A percentile compares a stretch with the other conserved stretches of the same genome.
Conservation (phyloP, 352 stramenopile species). For the Globisporangium apiculatum region DNA sequence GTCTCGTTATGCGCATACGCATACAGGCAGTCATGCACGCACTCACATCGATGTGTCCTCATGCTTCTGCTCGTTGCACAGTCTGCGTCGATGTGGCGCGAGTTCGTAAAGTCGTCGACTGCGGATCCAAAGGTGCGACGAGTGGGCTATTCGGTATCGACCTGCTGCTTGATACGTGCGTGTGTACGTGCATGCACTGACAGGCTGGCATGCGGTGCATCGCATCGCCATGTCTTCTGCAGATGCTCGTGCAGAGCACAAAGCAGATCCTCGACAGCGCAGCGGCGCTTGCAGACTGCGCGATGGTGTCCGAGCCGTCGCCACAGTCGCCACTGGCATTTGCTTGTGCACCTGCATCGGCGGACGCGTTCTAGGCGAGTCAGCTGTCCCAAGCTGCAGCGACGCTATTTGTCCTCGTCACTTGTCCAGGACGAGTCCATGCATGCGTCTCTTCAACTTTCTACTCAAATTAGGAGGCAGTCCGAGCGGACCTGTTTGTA, state of each 20-base stretch:
- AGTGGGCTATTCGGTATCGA: background rate
- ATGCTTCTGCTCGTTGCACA: background rate
- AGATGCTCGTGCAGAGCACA: conserved; percentile 32
- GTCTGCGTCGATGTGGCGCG: conserved; percentile 39
- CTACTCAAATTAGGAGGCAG: too few species aligned
- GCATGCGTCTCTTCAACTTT: too few species aligned
- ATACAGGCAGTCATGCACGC: background rate
- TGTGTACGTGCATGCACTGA: background rate
- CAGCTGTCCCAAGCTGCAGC: too few species aligned
- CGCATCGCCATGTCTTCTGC: too few species aligned
- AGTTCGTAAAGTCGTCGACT: conserved; percentile 35
- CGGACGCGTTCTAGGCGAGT: background rate
- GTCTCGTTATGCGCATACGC: background rate
- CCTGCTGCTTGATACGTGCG: background rate
- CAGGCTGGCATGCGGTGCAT: too few species aligned
- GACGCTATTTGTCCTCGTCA: background rate
- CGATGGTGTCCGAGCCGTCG: background rate
- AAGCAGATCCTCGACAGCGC: conserved; percentile 31
- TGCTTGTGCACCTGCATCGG: background rate
- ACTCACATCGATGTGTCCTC: background rate
- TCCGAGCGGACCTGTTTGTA: too few species aligned
- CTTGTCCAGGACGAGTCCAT: too few species aligned
- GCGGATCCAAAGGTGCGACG: conserved; percentile 22
- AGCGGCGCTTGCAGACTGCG: conserved; percentile 2
- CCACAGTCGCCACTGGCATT: background rate